phyloP scores from a whole-genome alignment of 768 basidiomycete genomes.

The Boletellus ananas region DNA sequence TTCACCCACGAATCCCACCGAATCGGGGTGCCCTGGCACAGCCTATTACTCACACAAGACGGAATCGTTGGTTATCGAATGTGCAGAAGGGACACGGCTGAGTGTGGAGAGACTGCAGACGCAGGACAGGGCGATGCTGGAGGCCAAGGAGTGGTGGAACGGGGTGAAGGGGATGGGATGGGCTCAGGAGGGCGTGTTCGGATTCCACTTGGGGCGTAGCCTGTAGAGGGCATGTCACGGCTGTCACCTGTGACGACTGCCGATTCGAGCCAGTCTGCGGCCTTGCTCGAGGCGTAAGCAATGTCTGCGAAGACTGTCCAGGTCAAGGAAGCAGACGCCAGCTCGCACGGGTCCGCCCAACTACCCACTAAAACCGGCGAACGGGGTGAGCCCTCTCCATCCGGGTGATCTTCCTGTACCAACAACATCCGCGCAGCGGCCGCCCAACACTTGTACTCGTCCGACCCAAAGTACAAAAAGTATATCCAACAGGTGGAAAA shows the following conservation, averaged over 20 bases:
- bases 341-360: slow-evolving; percentile 7
- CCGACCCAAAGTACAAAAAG: slow-evolving; percentile 93
- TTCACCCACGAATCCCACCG: background rate
- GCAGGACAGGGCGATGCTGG: slow-evolving; percentile 52
- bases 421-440: slow-evolving; percentile 35
- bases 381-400: slow-evolving; percentile 27
- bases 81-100: slow-evolving; percentile 50
- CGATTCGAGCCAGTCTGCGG: slow-evolving; percentile 6
- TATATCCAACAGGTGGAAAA: slow-evolving; percentile 90
- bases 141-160: slow-evolving; percentile 76
- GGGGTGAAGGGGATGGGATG: slow-evolving; percentile 44
- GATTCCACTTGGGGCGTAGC: background rate
- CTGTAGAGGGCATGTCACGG: slow-evolving; percentile 3
- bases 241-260: slow-evolving; percentile 19
- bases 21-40: slow-evolving; percentile 33
- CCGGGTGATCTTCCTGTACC: background rate
- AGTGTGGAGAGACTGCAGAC: slow-evolving; percentile 56
- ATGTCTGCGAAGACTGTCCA: slow-evolving; percentile 19
- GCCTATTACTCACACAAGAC: slow-evolving; percentile 40
- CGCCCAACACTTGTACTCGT: slow-evolving; percentile 53
- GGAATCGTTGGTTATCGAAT: slow-evolving; percentile 48
- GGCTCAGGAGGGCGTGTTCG: slow-evolving; percentile 18
- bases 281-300: slow-evolving; percentile 11
- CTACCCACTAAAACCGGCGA: slow-evolving; percentile 21
- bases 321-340: slow-evolving; percentile 19